Conservation (phyloP, 202 grass and related monocot species). For the Panicum hallii region DNA sequence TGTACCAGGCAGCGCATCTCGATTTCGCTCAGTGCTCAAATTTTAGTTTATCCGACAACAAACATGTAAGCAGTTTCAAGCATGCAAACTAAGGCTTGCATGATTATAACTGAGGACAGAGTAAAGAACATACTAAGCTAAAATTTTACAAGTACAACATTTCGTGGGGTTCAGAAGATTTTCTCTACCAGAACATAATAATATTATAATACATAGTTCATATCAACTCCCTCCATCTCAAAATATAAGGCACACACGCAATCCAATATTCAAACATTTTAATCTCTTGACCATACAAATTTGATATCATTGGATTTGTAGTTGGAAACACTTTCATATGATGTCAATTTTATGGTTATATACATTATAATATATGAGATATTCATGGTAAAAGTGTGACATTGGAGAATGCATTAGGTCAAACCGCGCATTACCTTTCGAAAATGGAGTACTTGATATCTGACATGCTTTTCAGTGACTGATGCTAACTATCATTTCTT, state of each 20-base stretch:
- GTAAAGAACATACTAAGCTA: not conserved
- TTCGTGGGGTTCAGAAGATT: slow-evolving; percentile 9
- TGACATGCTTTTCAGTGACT: slow-evolving; percentile 14
- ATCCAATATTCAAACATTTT: not conserved
- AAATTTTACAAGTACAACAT: slow-evolving; percentile 30
- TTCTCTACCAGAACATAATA: slow-evolving; percentile 27
- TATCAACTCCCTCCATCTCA: not conserved
- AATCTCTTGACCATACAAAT: not conserved
- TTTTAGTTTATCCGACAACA: no score
- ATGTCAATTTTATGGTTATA: not conserved
- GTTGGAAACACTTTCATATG: not conserved
- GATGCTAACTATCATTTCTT: slow-evolving; percentile 30
- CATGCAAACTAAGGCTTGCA: slow-evolving; percentile 6
- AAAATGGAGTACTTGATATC: slow-evolving; percentile 5
- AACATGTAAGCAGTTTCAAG: not conserved
- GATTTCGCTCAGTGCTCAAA: no score
- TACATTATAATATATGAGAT: not conserved
- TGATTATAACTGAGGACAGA: slow-evolving; percentile 10
- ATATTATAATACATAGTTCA: slow-evolving; percentile 29
- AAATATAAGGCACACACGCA: not conserved
- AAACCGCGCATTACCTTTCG: not conserved
- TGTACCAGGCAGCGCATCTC: no score
- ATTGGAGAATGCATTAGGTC: not conserved
- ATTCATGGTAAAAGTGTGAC: not conserved
- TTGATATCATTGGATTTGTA: not conserved